Evolutionary conservation across 768 basidiomycete genomes (phyloP).

Genomic region (Tricholomella constricta): DNA sequence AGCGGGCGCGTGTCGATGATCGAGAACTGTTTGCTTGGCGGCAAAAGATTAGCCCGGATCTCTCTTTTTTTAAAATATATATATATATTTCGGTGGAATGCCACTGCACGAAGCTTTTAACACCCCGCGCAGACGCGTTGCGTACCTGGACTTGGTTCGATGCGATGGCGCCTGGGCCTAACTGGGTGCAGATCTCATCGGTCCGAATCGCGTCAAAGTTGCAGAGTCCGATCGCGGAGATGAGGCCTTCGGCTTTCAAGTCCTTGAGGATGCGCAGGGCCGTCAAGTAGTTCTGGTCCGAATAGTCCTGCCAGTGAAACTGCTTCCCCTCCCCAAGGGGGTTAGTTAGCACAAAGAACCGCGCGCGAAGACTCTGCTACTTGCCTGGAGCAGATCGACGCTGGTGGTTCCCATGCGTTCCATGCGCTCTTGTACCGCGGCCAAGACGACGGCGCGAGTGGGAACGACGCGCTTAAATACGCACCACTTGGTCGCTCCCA

Average conservation of each 20-base stretch:
- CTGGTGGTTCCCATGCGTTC: constrained; percentile 59
- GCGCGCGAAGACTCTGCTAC: too few species aligned
- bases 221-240: constrained; percentile 71
- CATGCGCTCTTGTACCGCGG: constrained; percentile 69
- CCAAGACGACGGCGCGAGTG: constrained; percentile 58
- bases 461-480: constrained; percentile 59
- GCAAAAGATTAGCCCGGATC: background rate
- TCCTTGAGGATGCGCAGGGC: constrained; percentile 55
- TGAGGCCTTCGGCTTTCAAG: constrained; percentile 59
- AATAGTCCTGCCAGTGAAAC: constrained; percentile 84
- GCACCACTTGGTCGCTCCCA: constrained; percentile 89
- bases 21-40: constrained; percentile 63
- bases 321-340: constrained; percentile 33
- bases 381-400: constrained; percentile 76
- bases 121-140: too few species aligned
- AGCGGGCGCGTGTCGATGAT: constrained; percentile 78
- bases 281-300: constrained; percentile 43
- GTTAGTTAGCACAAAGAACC: too few species aligned
- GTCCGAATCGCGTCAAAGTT: constrained; percentile 79
- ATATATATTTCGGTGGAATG: too few species aligned
- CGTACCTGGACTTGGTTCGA: constrained; percentile 84
- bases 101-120: too few species aligned
- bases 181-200: constrained; percentile 77
- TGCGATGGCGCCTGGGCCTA: constrained; percentile 71
- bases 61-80: too few species aligned